Conservation (phyloP, 352 stramenopile genomes). For the Globisporangium ultimum region DNA sequence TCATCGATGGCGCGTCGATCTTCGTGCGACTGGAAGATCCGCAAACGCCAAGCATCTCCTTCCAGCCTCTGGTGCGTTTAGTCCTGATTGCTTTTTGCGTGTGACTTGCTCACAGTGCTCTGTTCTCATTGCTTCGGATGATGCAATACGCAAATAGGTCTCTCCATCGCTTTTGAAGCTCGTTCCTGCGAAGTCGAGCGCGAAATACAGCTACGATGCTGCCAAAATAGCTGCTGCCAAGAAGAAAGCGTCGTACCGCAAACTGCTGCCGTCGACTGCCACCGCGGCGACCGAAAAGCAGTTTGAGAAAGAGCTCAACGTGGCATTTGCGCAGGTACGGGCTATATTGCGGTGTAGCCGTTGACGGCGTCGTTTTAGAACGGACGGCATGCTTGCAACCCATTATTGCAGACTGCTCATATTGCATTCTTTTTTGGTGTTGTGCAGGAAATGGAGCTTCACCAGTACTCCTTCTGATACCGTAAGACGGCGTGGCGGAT, state of each 20-base stretch:
- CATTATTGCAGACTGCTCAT: background rate
- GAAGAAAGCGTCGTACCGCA: slow-evolving; percentile 66
- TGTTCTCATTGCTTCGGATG: too few species aligned
- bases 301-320: slow-evolving; percentile 73
- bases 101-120: too few species aligned
- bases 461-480: slow-evolving; percentile 38
- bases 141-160: slow-evolving; percentile 8
- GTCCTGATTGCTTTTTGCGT: too few species aligned
- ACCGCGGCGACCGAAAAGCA: slow-evolving; percentile 31
- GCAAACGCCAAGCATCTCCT: slow-evolving; percentile 34
- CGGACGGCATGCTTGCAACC: too few species aligned
- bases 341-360: background rate
- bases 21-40: slow-evolving; percentile 66
- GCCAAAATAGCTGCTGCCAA: slow-evolving; percentile 37
- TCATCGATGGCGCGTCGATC: slow-evolving; percentile 46
- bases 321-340: slow-evolving; percentile 47
- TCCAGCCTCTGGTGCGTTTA: slow-evolving; percentile 38
- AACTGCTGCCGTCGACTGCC: slow-evolving; percentile 32
- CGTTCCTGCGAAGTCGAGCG: slow-evolving; percentile 27
- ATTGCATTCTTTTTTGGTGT: background rate
- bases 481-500: background rate
- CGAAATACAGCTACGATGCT: slow-evolving; percentile 53
- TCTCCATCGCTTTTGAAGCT: slow-evolving; percentile 37
- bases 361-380: background rate
- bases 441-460: slow-evolving; percentile 49